A percentile compares a stretch with the other conserved stretches of the same genome.
These are phyloP conservation scores for Onygenales sp. DNA, from an alignment of 2,329 filamentous ascomycete genomes.

Conservation along the genomic window DNA sequence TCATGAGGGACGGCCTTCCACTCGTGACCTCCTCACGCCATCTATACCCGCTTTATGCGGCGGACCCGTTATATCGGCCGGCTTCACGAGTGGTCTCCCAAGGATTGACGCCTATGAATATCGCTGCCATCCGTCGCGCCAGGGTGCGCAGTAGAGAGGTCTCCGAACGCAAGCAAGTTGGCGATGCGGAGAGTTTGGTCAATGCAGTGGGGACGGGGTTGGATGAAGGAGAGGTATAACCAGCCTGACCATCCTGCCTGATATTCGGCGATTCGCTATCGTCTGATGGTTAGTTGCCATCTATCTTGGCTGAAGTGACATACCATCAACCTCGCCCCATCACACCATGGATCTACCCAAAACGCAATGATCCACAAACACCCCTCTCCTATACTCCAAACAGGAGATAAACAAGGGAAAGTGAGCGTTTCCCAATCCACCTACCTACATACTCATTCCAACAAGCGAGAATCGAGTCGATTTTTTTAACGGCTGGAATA, in stretches of 20 bases:
- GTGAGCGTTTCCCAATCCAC: too few species aligned
- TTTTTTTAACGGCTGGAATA: too few species aligned
- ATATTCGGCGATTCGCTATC: too few species aligned
- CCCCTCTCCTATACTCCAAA: too few species aligned
- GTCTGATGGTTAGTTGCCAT: too few species aligned
- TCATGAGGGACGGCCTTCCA: constrained; percentile 66
- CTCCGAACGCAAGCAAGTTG: constrained; percentile 80
- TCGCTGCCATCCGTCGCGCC: constrained; percentile 52
- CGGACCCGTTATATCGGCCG: constrained; percentile 12
- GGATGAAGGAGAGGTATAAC: background rate
- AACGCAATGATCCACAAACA: too few species aligned
- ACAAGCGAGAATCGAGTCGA: too few species aligned
- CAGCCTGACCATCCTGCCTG: background rate
- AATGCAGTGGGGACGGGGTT: constrained; percentile 37
- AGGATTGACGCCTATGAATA: constrained; percentile 44
- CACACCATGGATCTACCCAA: too few species aligned
- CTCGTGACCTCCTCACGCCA: constrained; percentile 33
- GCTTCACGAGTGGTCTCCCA: constrained; percentile 27
- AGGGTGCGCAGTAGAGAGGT: constrained; percentile 65
- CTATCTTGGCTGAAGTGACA: too few species aligned
- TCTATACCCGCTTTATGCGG: constrained; percentile 24
- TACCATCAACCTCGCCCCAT: too few species aligned
- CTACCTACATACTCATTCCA: too few species aligned
- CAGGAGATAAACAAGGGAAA: too few species aligned
- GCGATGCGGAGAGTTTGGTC: constrained; percentile 72